Evolutionary conservation across 805 yeast species (phyloP).

Genomic region (Schwanniomyces polymorphus): DNA sequence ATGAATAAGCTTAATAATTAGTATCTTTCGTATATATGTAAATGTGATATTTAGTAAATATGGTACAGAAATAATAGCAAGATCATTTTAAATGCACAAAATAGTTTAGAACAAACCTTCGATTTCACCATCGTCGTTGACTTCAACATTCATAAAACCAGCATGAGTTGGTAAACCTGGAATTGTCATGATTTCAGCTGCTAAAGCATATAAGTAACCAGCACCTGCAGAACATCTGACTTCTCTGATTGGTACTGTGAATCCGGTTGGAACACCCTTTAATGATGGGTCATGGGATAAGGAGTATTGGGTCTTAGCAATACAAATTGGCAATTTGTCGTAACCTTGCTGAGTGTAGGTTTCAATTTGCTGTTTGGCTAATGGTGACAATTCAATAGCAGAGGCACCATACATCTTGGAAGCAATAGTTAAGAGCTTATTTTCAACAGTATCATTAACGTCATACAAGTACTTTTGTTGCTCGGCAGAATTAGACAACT

Average conservation of each 20-base stretch:
- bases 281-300: slow-evolving; percentile 89
- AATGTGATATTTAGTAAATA: background rate
- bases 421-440: slow-evolving; percentile 78
- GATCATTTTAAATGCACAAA: background rate
- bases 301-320: slow-evolving; percentile 97
- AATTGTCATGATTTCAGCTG: slow-evolving; percentile 95
- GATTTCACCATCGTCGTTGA: slow-evolving; percentile 84
- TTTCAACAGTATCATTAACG: slow-evolving; percentile 69
- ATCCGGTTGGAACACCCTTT: slow-evolving; percentile 94
- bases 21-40: background rate
- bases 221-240: slow-evolving; percentile 95
- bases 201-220: slow-evolving; percentile 92
- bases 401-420: slow-evolving; percentile 91
- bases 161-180: slow-evolving; percentile 97
- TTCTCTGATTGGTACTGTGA: slow-evolving; percentile 91
- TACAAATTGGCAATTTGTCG: slow-evolving; percentile 88
- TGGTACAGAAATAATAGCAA: slow-evolving; percentile 3
- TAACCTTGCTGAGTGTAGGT: slow-evolving; percentile 85
- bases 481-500: slow-evolving; percentile 33
- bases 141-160: slow-evolving; percentile 97
- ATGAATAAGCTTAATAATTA: background rate
- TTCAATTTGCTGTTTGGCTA: slow-evolving; percentile 79
- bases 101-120: slow-evolving; percentile 75
- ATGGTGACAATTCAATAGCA: slow-evolving; percentile 75
- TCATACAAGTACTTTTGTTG: slow-evolving; percentile 63